phyloP scores from a whole-genome alignment of 805 yeast species.

The Wickerhamiella parazyma region DNA sequence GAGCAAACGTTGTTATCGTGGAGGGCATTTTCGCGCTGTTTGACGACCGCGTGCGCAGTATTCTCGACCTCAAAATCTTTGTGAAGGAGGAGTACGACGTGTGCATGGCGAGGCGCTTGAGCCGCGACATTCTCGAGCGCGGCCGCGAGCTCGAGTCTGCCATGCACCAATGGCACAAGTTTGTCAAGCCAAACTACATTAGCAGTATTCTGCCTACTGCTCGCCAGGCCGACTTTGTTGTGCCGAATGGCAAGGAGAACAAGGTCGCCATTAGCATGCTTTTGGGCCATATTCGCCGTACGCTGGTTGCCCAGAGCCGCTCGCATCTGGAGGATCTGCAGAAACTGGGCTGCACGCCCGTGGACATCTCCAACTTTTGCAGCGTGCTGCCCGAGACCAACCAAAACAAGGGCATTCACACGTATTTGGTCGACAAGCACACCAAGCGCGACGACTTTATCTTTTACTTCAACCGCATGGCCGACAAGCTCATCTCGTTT shows the following conservation, averaged over 20 bases:
- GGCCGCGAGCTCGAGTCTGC: constrained; percentile 78
- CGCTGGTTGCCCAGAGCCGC: constrained; percentile 48
- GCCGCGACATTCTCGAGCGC: constrained; percentile 73
- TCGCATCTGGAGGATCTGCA: constrained; percentile 54
- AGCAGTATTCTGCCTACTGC: constrained; percentile 60
- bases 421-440: constrained; percentile 45
- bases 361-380: constrained; percentile 14
- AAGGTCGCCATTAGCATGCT: constrained; percentile 64
- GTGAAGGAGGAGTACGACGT: constrained; percentile 92
- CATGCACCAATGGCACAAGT: constrained; percentile 75
- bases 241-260: constrained; percentile 87
- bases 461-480: constrained; percentile 75
- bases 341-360: constrained; percentile 32
- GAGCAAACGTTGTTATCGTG: constrained; percentile 82
- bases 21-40: constrained; percentile 84
- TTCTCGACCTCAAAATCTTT: constrained; percentile 77
- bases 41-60: constrained; percentile 48
- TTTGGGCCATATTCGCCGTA: constrained; percentile 65
- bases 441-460: constrained; percentile 65
- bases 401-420: constrained; percentile 59
- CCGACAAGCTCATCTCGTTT: constrained; percentile 50
- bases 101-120: constrained; percentile 76
- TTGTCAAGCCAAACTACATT: constrained; percentile 87
- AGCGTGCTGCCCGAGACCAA: constrained; percentile 34
- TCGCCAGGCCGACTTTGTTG: constrained; percentile 67